phyloP scores from a whole-genome alignment of 169 alveolate species.

The Cryptosporidium parvum region DNA sequence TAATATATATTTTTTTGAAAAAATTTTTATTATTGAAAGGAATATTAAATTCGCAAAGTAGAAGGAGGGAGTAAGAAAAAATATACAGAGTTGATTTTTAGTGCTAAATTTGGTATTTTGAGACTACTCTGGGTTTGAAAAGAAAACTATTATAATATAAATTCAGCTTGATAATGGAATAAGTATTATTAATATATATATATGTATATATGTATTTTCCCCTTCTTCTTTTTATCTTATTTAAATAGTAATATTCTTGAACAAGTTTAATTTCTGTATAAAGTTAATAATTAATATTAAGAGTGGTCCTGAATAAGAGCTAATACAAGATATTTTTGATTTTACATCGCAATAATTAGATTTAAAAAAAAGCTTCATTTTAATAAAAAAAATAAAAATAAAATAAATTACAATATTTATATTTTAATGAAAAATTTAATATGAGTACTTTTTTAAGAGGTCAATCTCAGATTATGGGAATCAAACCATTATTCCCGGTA shows the following conservation, averaged over 20 bases:
- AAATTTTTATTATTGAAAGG: background rate
- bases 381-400: background rate
- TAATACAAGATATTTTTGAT: too few relatives aligned
- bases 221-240: background rate
- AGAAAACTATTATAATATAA: background rate
- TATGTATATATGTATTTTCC: too few relatives aligned
- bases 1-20: background rate
- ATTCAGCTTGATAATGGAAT: background rate
- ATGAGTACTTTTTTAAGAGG: constrained; percentile 1
- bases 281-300: background rate
- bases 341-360: background rate
- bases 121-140: background rate
- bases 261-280: background rate
- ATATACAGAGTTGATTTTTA: background rate
- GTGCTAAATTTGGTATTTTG: background rate
- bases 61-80: background rate
- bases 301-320: background rate
- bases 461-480: constrained; percentile 16
- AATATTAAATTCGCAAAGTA: background rate
- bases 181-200: background rate
- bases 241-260: background rate
- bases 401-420: background rate
- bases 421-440: background rate
- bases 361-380: background rate
- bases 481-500: background rate